Conservation (phyloP, 192 early-diverging fungal genomes). For the Diversispora eburnea region DNA sequence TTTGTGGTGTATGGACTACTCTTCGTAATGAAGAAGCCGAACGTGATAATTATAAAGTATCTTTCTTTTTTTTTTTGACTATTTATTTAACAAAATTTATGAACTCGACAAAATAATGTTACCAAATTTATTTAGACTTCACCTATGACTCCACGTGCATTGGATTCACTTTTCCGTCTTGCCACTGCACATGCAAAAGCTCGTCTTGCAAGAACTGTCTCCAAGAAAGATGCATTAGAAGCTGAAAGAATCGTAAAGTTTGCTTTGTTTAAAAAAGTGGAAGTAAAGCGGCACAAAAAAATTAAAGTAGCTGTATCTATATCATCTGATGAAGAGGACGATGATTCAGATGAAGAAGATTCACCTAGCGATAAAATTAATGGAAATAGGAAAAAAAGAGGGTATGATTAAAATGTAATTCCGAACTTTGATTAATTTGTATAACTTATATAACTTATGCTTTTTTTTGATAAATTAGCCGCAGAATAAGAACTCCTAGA, state of each 20-base stretch:
- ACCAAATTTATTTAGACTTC: conserved; percentile 56
- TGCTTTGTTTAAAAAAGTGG: conserved; percentile 89
- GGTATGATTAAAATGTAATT: background rate
- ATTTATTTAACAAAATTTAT: background rate
- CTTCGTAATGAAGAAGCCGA: conserved; percentile 76
- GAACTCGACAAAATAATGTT: conserved; percentile 1
- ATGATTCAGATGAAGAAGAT: conserved; percentile 44
- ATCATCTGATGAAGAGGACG: conserved; percentile 39
- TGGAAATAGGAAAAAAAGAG: background rate
- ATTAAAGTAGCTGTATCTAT: conserved; percentile 40
- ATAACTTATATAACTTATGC: background rate
- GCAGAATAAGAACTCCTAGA: too few species aligned
- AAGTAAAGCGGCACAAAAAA: conserved; percentile 48
- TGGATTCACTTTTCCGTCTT: conserved; percentile 96
- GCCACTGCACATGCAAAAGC: conserved; percentile 95
- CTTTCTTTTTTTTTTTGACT: background rate
- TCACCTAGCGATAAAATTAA: conserved; percentile 30
- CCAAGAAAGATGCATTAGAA: conserved; percentile 79
- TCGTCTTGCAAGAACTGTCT: conserved; percentile 76
- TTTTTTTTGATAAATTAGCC: too few species aligned
- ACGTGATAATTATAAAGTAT: conserved; percentile 65
- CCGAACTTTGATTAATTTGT: background rate
- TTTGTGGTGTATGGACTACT: conserved; percentile 76
- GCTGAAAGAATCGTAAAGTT: conserved; percentile 81
- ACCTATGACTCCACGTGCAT: conserved; percentile 96